Evolutionary conservation across 495 filamentous ascomycete genomes (phyloP), one percentile per base, ranked within the genome.

Genomic region (Penicillium cinerascens): DNA sequence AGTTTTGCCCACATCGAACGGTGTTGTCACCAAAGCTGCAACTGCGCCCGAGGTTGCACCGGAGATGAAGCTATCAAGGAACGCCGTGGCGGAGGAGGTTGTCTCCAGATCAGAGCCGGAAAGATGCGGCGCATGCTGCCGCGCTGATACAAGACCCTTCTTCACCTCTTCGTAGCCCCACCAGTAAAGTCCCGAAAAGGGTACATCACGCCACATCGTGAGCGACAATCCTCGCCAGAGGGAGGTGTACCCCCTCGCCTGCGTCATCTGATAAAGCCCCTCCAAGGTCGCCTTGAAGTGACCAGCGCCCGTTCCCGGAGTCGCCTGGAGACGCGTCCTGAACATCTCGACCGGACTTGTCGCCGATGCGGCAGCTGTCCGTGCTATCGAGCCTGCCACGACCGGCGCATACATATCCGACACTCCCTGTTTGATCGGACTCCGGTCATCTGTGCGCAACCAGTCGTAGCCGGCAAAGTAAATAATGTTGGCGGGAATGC

Each of bases 401-500:
- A 97, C 78, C 1, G 93, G 91, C 3, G 87, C 83, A 65, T 87
- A 92, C 2, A 67, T 59, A 51, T 89, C 87, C 10, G 77, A 71
- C 4, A 89, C 61, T 22, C 74, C 44, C 26, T 72, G 74, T 42
- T 77, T 76, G 53, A 96, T 78, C 0, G 89, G 91, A 47, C 86
- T 91, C 35, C 68, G 66, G 1, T 76, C 72, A 61, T 87, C 87
- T 20, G 73, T 84, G 13, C 93, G 86, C 52, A 98, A 71, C 84
- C 88, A 93, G 61, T 98, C 93, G 67, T 98, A 98, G n/a, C 92
- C 93, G 27, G 93, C 92, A 60, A 97, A 96, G 70, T 98, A 98
- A 52, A 98, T 97, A 54, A 98, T 92, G 68, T 98, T 98, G 33
- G 83, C 90, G 0, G 93, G 93, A 26, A 98, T 82, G 3, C 92